phyloP scores from a whole-genome alignment of 495 filamentous ascomycete species.

The Tuber microsphaerosporum region DNA sequence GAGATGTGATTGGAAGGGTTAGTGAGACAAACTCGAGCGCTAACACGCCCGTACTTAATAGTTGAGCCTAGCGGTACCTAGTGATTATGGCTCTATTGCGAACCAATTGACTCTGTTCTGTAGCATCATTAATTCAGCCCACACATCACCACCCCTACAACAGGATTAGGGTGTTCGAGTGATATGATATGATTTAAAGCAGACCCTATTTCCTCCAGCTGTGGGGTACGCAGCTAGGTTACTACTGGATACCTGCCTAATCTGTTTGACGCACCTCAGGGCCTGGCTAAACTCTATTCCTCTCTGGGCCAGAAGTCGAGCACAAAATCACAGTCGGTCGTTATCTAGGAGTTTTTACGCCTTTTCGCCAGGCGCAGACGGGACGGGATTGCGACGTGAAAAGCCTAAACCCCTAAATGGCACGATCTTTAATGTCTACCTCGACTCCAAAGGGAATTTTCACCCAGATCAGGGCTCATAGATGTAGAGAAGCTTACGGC shows the following conservation, averaged over 20 bases:
- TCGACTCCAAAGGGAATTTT: background rate
- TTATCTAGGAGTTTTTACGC: background rate
- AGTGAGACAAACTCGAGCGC: background rate
- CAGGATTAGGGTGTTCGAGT: background rate
- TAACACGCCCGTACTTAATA: background rate
- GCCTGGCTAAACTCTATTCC: background rate
- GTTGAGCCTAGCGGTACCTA: background rate
- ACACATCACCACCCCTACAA: background rate
- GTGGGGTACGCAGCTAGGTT: background rate
- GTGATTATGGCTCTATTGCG: background rate
- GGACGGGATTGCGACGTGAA: background rate
- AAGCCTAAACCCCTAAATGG: background rate
- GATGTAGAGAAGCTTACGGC: background rate
- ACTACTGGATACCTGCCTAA: background rate
- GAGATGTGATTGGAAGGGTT: background rate
- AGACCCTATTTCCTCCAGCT: background rate
- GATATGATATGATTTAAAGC: background rate
- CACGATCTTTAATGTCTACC: background rate
- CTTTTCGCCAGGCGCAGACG: background rate
- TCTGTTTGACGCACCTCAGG: background rate
- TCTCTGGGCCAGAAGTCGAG: background rate
- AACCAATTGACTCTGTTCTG: background rate
- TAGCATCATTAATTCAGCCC: background rate
- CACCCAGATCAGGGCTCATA: background rate
- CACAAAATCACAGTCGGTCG: background rate